Percentiles rank a stretch among this genome's conserved stretches.
Conservation (phyloP, 352 stramenopile genomes). For the Achlya hypogyna region DNA sequence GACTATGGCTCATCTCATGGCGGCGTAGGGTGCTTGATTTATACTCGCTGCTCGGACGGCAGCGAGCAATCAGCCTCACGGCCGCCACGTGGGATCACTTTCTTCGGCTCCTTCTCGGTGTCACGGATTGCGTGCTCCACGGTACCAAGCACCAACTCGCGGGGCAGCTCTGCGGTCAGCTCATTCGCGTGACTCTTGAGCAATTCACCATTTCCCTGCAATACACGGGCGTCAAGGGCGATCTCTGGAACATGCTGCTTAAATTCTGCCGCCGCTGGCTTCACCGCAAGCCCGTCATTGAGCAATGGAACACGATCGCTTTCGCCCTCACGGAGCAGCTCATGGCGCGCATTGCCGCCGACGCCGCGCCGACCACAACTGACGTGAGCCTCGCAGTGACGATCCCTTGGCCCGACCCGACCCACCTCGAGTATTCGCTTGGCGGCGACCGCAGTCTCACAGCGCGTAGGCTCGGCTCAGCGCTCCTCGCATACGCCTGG, state of each 20-base stretch:
- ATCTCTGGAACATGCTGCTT: slow-evolving; percentile 70
- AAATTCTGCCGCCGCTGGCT: slow-evolving; percentile 84
- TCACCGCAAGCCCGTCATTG: slow-evolving; percentile 74
- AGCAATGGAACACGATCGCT: slow-evolving; percentile 77
- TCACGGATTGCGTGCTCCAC: slow-evolving; percentile 68
- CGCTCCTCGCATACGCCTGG: slow-evolving; percentile 73
- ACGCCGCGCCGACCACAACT: slow-evolving; percentile 36
- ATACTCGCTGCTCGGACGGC: slow-evolving; percentile 65
- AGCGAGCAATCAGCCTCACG: slow-evolving; percentile 43
- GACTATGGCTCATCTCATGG: neutral
- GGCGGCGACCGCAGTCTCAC: neutral
- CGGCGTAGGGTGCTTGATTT: slow-evolving; percentile 56
- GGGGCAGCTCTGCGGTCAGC: slow-evolving; percentile 60
- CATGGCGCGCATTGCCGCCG: slow-evolving; percentile 46
- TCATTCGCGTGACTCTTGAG: slow-evolving; percentile 72
- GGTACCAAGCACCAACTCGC: slow-evolving; percentile 60
- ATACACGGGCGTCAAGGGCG: slow-evolving; percentile 54
- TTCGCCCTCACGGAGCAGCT: slow-evolving; percentile 63
- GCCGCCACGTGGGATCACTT: slow-evolving; percentile 77
- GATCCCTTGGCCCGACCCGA: slow-evolving; percentile 63
- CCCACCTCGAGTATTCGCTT: slow-evolving; percentile 44
- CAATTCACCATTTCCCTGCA: slow-evolving; percentile 63
- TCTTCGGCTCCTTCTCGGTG: slow-evolving; percentile 65
- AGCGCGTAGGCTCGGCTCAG: slow-evolving; percentile 38
- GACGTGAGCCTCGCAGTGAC: slow-evolving; percentile 55